Conservation (phyloP, 768 basidiomycete species). For the Lactarius quietus region DNA sequence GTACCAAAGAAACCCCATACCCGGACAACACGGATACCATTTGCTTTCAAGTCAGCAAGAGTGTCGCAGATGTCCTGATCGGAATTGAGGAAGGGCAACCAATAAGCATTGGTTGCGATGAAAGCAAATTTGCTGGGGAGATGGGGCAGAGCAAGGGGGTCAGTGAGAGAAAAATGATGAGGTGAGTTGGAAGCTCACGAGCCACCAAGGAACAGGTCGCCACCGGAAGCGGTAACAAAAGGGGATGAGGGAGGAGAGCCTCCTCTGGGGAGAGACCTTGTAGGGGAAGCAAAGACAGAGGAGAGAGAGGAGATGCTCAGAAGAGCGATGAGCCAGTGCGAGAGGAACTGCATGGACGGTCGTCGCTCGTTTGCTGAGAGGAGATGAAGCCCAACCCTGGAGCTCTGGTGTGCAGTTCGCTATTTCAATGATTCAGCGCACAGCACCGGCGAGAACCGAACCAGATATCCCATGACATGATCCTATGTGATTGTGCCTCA, state of each 20-base stretch:
- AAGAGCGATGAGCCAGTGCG: constrained; percentile 5
- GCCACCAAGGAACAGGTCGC: constrained; percentile 10
- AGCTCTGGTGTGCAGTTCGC: too few relatives aligned
- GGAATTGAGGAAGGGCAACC: constrained; percentile 54
- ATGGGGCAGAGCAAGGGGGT: neutral
- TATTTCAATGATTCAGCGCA: neutral
- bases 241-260: neutral
- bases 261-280: constrained; percentile 2
- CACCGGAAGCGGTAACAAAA: constrained; percentile 11
- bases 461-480: neutral
- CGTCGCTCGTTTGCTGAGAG: neutral
- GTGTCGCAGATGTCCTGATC: constrained; percentile 55
- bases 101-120: constrained; percentile 63
- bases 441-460: neutral
- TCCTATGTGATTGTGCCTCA: neutral
- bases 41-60: constrained; percentile 52
- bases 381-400: neutral
- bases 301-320: neutral
- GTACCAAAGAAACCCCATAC: constrained; percentile 72
- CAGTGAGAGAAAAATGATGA: neutral
- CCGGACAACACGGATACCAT: constrained; percentile 56
- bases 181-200: constrained; percentile 4
- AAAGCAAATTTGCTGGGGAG: constrained; percentile 34
- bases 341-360: constrained; percentile 14
- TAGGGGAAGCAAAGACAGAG: constrained; percentile 7